Base-by-base conservation (phyloP, 768 basidiomycete species). In the Agrocybe pediades region DNA sequence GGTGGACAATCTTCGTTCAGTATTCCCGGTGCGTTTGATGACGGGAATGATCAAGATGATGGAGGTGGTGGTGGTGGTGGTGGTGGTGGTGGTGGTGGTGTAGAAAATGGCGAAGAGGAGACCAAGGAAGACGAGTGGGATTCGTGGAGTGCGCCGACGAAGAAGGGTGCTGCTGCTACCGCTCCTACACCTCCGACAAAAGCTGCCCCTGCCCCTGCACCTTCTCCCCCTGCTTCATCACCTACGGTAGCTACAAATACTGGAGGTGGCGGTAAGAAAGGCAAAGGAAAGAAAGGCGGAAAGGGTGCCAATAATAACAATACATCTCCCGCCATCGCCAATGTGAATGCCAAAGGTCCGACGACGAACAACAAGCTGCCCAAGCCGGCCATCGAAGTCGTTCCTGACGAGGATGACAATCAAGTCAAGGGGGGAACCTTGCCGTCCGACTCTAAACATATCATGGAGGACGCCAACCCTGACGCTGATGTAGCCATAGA, bases 361-460 rank as follows among this genome's bases (percentile, higher is more conserved):
- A n/a, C n/a, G n/a, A n/a, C n/a, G n/a, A 62, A 59, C 20, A 68
- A 41, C 20, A 75, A 73, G 44, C 52, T 60, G 4, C 73, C 71
- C 57, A 63, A 62, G 27, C 73, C 72, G n/a, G 76, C 69, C 25
- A 65, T 80, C 13, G 78, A 80, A 59, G 78, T 77, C 26, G 71
- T 78, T 13, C 68, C 72, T 6, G 77, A 80, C 50, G 78, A 80
- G 20, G 76, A 78, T 43, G 68, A 61, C 8, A 68, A 70, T 19
- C 33, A 36, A n/a, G 64, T 41, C 33, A 57, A 59, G 24, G 59
- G 60, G 6, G 71, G 68, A n/a, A 66, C 53, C 27, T 61, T 78
- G 23, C 73, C 75, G 1, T 55, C 67, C 25, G 69, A 75, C 44
- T 74, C 70, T 23, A 64, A 75, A 72, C 48, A 68, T 70, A 15